A percentile compares a stretch with the other conserved stretches of the same genome.
Conservation (phyloP, 1,139 yeast species). For the Yamadazyma jaroonii region DNA sequence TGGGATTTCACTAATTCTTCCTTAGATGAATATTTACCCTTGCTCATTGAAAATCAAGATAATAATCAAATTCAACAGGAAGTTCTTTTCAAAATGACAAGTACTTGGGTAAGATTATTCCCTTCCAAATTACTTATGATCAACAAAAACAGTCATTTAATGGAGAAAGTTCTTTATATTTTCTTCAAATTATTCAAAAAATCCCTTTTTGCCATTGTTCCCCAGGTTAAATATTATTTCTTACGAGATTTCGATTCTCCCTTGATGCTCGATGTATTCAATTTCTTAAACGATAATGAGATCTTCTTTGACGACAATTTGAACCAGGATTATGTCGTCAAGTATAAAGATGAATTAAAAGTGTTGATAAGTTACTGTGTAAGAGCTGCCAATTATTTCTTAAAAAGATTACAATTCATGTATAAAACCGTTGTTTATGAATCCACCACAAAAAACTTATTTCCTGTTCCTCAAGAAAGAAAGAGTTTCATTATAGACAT, state of each 20-base stretch:
- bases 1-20: conserved; percentile 24
- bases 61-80: conserved; percentile 35
- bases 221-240: conserved; percentile 42
- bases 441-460: conserved; percentile 18
- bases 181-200: conserved; percentile 37
- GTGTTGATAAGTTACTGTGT: conserved; percentile 30
- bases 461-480: conserved; percentile 29
- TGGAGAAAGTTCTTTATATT: conserved; percentile 32
- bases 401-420: conserved; percentile 13
- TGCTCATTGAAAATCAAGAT: conserved; percentile 21
- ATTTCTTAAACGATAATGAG: conserved; percentile 23
- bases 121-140: conserved; percentile 30
- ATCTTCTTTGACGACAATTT: conserved; percentile 23
- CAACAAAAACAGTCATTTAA: conserved; percentile 23
- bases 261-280: conserved; percentile 38
- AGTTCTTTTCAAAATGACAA: conserved; percentile 34
- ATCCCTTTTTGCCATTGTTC: conserved; percentile 34
- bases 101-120: conserved; percentile 37
- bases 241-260: conserved; percentile 45
- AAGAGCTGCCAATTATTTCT: conserved; percentile 30
- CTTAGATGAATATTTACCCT: conserved; percentile 27
- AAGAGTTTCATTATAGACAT: conserved; percentile 26
- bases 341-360: conserved; percentile 20
- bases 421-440: conserved; percentile 27
- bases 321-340: conserved; percentile 3